Evolutionary conservation across 768 basidiomycete genomes (phyloP), one percentile per base, ranked within the genome.

Genomic region (Naganishia vishniacii): DNA sequence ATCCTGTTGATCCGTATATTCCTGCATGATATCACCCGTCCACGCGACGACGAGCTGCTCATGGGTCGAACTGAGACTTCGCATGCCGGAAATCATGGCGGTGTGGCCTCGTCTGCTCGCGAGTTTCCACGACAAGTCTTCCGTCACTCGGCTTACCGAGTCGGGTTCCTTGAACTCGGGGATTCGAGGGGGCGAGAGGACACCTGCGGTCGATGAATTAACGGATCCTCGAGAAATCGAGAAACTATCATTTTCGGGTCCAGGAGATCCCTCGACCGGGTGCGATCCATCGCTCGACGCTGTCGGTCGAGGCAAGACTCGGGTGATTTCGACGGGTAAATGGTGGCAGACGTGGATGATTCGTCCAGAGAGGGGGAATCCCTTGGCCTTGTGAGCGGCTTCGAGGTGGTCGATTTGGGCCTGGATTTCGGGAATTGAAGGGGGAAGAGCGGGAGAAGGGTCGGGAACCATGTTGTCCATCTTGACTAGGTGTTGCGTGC

Each of bases 11-110:
- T 56, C 53, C 31, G 53, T 56, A 18, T 71, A 67, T 12, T 85
- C 82, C 53, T 80, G 73, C 61, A 84, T 76, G 68, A 98, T 83
- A 68, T 95, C 91, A 41, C 94, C 94, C 0, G 89, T 89, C 89
- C 95, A 94, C 23, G 91, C 94, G 46, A 98, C 82, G 74, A 97
- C 83, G 72, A 94, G 76, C 80, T 98, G 91, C 70, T 94, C 88
- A 77, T 94, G 88, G 0, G 88, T 88, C 13, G 84, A 80, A 2
- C 86, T 82, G 37, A 99, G 83, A 12, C 87, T 88, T 59, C 86
- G 85, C 72, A 97, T 91, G 32, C 94, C 94, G 47, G 87, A 88
- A 65, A 92, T 87, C 88, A 98, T 91, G 12, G 94, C 94, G 9
- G 89, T 84, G 74, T 98, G 95, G 18, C 92, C 93, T 67, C 91